Conservation (phyloP, 176 grass and related monocot genomes). For the Olyra latifolia region DNA sequence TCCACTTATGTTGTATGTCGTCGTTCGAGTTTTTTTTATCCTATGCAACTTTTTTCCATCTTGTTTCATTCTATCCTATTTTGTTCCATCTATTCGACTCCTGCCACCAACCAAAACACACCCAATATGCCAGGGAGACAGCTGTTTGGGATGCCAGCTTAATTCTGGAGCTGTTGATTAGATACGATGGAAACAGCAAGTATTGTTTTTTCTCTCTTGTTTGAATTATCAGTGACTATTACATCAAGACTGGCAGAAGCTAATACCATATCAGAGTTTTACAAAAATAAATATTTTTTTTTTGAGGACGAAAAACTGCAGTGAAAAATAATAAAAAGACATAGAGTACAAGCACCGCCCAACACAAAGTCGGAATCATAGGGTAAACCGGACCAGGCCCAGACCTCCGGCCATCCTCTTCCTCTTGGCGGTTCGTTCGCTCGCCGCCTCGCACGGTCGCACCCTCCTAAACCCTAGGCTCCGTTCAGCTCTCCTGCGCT, state of each 20-base stretch:
- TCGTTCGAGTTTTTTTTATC: too few relatives aligned
- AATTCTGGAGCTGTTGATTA: background rate
- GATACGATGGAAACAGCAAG: background rate
- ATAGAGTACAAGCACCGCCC: too few relatives aligned
- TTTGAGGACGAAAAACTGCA: too few relatives aligned
- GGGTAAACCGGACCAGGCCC: background rate
- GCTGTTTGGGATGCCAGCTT: background rate
- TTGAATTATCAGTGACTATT: background rate
- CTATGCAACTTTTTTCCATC: too few relatives aligned
- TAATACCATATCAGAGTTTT: background rate
- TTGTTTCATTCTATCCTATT: too few relatives aligned
- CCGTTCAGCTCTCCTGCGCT: background rate
- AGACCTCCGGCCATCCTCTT: background rate
- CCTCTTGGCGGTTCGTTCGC: background rate
- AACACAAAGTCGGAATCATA: background rate
- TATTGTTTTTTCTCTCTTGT: background rate
- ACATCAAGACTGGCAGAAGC: background rate
- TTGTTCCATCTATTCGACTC: too few relatives aligned
- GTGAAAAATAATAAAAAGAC: too few relatives aligned
- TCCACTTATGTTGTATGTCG: too few relatives aligned
- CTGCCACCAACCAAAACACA: too few relatives aligned
- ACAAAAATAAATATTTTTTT: background rate
- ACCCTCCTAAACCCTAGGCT: conserved; percentile 6
- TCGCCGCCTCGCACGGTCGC: too few relatives aligned
- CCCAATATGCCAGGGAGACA: too few relatives aligned